A percentile compares a stretch with the other conserved stretches of the same genome.
Evolutionary conservation across 1,284 basidiomycete genomes (phyloP).

Genomic region (Athelia psychrophila): DNA sequence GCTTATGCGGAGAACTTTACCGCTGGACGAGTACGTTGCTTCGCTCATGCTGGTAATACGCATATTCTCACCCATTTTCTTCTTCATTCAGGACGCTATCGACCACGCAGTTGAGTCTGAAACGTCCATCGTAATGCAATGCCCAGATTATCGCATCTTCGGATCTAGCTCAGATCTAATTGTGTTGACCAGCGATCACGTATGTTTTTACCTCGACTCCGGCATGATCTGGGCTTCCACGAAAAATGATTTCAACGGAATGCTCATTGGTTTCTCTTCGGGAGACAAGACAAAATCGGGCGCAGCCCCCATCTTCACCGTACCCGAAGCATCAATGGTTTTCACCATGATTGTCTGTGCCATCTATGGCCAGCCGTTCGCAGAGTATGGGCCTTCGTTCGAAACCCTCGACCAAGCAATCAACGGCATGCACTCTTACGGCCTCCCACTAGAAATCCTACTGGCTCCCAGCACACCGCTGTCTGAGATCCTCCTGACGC

Average conservation of each 20-base stretch:
- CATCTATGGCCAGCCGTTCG: conserved; percentile 11
- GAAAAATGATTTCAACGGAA: conserved; percentile 19
- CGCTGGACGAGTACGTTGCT: too few species aligned
- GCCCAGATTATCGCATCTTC: neutral
- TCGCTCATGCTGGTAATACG: too few species aligned
- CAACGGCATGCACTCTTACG: conserved; percentile 10
- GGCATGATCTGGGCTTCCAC: conserved; percentile 15
- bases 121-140: neutral
- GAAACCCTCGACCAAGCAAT: conserved; percentile 7
- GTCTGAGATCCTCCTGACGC: conserved; percentile 4
- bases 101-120: neutral
- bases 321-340: conserved; percentile 8
- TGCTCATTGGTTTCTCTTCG: conserved; percentile 4
- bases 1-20: too few species aligned
- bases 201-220: conserved; percentile 34
- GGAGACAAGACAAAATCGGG: neutral
- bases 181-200: conserved; percentile 28
- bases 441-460: conserved; percentile 2
- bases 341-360: conserved; percentile 16
- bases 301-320: conserved; percentile 4
- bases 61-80: too few species aligned
- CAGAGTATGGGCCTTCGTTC: conserved; percentile 11
- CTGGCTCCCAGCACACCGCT: conserved; percentile 2
- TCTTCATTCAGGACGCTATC: too few species aligned
- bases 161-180: neutral